Conservation (phyloP, 1,139 yeast species). For the Zygoascus sp. region DNA sequence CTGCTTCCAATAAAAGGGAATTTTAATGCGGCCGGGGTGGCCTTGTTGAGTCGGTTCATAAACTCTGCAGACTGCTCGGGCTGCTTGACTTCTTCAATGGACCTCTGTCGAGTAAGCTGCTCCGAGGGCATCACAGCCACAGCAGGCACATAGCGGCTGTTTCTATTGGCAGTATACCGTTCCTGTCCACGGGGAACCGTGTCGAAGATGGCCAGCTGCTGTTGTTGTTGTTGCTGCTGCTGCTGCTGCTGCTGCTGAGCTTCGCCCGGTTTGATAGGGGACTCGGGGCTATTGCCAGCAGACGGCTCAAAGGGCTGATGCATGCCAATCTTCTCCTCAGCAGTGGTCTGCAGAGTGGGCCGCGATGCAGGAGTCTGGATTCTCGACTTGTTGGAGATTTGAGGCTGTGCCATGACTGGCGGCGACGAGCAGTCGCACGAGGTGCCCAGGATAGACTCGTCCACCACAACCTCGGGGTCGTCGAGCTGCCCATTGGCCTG, state of each 20-base stretch:
- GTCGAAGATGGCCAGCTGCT: not conserved
- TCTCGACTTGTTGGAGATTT: slow-evolving; percentile 28
- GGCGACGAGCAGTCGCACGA: slow-evolving; percentile 25
- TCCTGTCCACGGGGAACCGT: not conserved
- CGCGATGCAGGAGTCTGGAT: slow-evolving; percentile 34
- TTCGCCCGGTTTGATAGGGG: slow-evolving; percentile 5
- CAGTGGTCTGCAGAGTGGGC: slow-evolving; percentile 21
- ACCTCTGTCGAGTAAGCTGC: slow-evolving; percentile 2
- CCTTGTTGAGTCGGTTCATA: not conserved
- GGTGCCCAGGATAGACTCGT: slow-evolving; percentile 18
- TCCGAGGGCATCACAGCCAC: slow-evolving; percentile 5
- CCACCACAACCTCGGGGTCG: slow-evolving; percentile 11
- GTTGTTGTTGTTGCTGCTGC: too few relatives aligned
- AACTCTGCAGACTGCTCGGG: not conserved
- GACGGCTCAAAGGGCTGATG: slow-evolving; percentile 29
- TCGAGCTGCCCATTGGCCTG: slow-evolving; percentile 8
- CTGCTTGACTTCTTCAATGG: not conserved
- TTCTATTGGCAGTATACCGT: slow-evolving; percentile 1
- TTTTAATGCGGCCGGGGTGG: slow-evolving; percentile 8
- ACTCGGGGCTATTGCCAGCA: not conserved
- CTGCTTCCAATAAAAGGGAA: slow-evolving; percentile 15
- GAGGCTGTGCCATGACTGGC: slow-evolving; percentile 11
- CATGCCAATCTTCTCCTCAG: slow-evolving; percentile 32
- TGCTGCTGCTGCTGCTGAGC: slow-evolving; percentile 10
- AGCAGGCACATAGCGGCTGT: slow-evolving; percentile 6